phyloP scores from a whole-genome alignment of 805 yeast species.

The Lipomyces starkeyi region DNA sequence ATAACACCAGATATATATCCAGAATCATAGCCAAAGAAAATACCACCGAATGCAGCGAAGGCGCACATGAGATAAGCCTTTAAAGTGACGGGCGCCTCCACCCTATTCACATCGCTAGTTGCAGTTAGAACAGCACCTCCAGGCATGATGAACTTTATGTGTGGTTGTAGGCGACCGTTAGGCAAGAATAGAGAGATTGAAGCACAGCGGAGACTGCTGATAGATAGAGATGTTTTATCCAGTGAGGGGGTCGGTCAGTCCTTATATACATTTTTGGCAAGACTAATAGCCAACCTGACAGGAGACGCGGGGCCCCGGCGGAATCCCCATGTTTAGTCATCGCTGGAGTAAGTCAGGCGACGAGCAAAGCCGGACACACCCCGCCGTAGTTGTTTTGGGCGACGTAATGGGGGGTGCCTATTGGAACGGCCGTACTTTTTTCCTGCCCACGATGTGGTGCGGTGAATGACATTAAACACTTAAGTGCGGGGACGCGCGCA shows the following conservation, averaged over 20 bases:
- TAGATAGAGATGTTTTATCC: background rate
- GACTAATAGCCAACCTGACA: background rate
- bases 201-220: background rate
- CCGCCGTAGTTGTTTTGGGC: too few relatives aligned
- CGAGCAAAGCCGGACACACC: background rate
- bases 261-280: background rate
- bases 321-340: background rate
- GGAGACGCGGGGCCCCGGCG: background rate
- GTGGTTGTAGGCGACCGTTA: background rate
- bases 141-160: constrained; percentile 8
- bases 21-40: constrained; percentile 87
- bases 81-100: constrained; percentile 22
- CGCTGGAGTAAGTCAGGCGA: background rate
- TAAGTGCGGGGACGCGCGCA: background rate
- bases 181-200: background rate
- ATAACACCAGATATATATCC: constrained; percentile 79
- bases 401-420: background rate
- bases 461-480: background rate
- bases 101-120: constrained; percentile 3
- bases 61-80: constrained; percentile 71
- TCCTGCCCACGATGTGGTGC: background rate
- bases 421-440: background rate
- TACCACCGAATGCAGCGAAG: constrained; percentile 90
- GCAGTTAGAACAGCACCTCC: constrained; percentile 13
- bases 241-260: background rate